Percentiles rank a stretch among this genome's conserved stretches.
Conservation (phyloP, 1,284 basidiomycete species). For the Singerocomus inundabilis region DNA sequence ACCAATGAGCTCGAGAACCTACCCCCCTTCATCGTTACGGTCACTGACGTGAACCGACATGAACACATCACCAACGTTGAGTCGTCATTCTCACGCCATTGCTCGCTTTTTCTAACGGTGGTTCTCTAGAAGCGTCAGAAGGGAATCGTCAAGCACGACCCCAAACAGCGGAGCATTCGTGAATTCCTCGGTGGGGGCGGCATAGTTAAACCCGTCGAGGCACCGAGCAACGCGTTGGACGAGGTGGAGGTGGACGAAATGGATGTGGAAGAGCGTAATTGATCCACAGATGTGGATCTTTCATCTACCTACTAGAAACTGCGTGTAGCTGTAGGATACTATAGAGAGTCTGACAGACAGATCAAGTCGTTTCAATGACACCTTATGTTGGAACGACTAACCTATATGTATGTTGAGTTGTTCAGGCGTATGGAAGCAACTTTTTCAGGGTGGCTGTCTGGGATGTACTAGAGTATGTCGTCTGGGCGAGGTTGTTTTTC, state of each 20-base stretch:
- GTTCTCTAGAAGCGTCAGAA: slow-evolving; percentile 61
- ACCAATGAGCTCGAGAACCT: slow-evolving; percentile 21
- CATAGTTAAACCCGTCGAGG: slow-evolving; percentile 26
- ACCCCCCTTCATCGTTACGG: slow-evolving; percentile 41
- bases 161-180: slow-evolving; percentile 72
- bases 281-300: slow-evolving; percentile 1
- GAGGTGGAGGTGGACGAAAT: slow-evolving; percentile 4
- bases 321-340: slow-evolving; percentile 5
- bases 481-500: slow-evolving; percentile 65
- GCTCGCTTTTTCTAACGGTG: not conserved
- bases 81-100: slow-evolving; percentile 23
- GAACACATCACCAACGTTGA: slow-evolving; percentile 53
- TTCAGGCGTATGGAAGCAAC: slow-evolving; percentile 63
- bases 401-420: slow-evolving; percentile 4
- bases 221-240: slow-evolving; percentile 31
- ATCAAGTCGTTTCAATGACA: not conserved
- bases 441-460: slow-evolving; percentile 68
- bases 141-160: slow-evolving; percentile 78
- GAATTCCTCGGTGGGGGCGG: slow-evolving; percentile 71
- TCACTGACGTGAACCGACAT: slow-evolving; percentile 54
- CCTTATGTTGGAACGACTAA: slow-evolving; percentile 3
- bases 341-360: slow-evolving; percentile 7
- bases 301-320: not conserved
- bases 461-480: slow-evolving; percentile 59
- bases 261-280: slow-evolving; percentile 8